Evolutionary conservation across 2,329 filamentous ascomycete species (phyloP), one percentile per base, ranked within the genome.

Genomic region (Aspergillus sp.): DNA sequence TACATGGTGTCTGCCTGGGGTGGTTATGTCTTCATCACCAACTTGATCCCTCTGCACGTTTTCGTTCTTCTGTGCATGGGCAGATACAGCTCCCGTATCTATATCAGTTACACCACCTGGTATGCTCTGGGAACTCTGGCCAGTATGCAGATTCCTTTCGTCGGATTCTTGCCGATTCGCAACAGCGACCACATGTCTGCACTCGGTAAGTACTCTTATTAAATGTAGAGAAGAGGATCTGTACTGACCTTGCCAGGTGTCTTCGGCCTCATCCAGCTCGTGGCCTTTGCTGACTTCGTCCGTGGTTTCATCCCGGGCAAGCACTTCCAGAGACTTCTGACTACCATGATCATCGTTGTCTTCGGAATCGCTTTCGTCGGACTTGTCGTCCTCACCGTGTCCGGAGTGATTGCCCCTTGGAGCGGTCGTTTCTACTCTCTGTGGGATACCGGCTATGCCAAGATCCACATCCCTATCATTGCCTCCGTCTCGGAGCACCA

Each of bases 1-100:
- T 99, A 99, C 87, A 99, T 99, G 95, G 95, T 99, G 66, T 95
- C 94, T 52, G 96, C 96, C 17, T 99, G 95, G 95, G 95, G 95
- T 84, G 95, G 95, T 74, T 99, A 99, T 78, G 95, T 96, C 72
- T 99, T 99, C 86, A 99, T 99, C 74, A 99, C 96, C 63, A 97
- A 96, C 77, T 82, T 99, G 79, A 88, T 99, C 61, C 95, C 95
- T 39, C 86, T 99, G 68, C 95, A 99, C 78, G 88, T 91, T 7
- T 93, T 99, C 70, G 92, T 96, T 50, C 84, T 99, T 68, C 89
- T 99, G 72, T 91, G 90, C 80, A 99, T 99, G 94, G 96, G 96
- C 54, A 84, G 95, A 62, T 99, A 96, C 80, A 98, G 93, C 82
- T 89, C 90, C 61, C 88, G 95, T 62, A 83, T 99, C 19, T 99